Evolutionary conservation across 1,284 basidiomycete species (phyloP).

Genomic region (Melampsora americana): DNA sequence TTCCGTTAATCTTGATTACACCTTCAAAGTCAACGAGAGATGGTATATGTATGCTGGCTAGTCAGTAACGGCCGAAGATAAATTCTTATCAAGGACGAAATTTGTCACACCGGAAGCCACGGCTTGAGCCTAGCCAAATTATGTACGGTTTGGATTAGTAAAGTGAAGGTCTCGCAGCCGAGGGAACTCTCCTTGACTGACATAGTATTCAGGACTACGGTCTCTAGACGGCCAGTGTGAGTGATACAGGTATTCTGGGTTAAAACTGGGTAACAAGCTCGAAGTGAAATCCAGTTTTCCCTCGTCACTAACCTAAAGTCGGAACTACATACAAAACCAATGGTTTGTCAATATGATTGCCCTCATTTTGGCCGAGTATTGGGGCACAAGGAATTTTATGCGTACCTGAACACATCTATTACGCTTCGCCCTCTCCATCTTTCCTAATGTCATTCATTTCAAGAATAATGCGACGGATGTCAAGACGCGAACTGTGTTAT

Average conservation of each 20-base stretch:
- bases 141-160: too few species aligned
- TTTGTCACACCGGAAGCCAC: conserved; percentile 38
- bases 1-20: conserved; percentile 87
- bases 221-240: conserved; percentile 21
- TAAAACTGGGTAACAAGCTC: not conserved
- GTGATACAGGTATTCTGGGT: not conserved
- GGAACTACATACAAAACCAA: conserved; percentile 4
- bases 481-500: too few species aligned
- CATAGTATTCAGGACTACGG: conserved; percentile 43
- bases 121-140: conserved; percentile 28
- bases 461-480: too few species aligned
- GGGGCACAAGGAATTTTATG: too few species aligned
- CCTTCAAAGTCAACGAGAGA: conserved; percentile 56
- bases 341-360: too few species aligned
- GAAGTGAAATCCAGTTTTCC: too few species aligned
- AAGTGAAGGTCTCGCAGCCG: not conserved
- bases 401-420: conserved; percentile 42
- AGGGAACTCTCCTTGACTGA: conserved; percentile 6
- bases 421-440: conserved; percentile 38
- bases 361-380: too few species aligned
- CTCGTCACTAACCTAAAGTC: conserved; percentile 38
- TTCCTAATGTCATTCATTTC: conserved; percentile 21
- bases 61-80: not conserved
- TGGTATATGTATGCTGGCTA: not conserved
- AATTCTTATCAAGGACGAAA: not conserved